Percentiles rank a stretch among this genome's conserved stretches.
Evolutionary conservation across 2,329 filamentous ascomycete species (phyloP).

Genomic region (Metarhizium anisopliae): DNA sequence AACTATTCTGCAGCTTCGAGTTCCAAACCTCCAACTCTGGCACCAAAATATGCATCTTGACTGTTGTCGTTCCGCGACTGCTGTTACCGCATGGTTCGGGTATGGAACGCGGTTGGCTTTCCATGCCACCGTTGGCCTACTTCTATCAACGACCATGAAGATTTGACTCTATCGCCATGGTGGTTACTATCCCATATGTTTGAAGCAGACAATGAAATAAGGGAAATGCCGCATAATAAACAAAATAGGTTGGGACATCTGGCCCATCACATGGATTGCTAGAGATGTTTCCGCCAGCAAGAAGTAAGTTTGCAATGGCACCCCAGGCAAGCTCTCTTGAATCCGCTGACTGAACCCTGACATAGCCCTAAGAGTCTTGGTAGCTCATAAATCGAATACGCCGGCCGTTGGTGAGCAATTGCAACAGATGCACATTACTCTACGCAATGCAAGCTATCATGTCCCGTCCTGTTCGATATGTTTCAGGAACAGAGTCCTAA

Average conservation of each 20-base stretch:
- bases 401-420: background rate
- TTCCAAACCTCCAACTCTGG: too few species aligned
- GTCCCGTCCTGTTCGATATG: background rate
- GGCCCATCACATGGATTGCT: background rate
- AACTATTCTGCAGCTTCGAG: too few species aligned
- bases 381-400: background rate
- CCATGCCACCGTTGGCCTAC: background rate
- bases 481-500: background rate
- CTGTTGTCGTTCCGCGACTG: background rate
- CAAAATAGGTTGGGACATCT: background rate
- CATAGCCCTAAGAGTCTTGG: background rate
- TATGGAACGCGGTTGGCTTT: background rate
- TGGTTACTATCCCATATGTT: background rate
- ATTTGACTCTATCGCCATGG: background rate
- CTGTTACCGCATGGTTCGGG: background rate
- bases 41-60: too few species aligned
- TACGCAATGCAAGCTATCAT: background rate
- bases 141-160: background rate
- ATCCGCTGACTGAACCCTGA: background rate
- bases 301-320: background rate
- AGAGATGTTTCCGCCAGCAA: background rate
- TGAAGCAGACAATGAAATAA: background rate
- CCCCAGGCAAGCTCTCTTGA: background rate
- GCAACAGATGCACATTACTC: background rate
- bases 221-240: background rate